Evolutionary conservation across 495 filamentous ascomycete species (phyloP).

Genomic region (Hypoxylon perforatum): DNA sequence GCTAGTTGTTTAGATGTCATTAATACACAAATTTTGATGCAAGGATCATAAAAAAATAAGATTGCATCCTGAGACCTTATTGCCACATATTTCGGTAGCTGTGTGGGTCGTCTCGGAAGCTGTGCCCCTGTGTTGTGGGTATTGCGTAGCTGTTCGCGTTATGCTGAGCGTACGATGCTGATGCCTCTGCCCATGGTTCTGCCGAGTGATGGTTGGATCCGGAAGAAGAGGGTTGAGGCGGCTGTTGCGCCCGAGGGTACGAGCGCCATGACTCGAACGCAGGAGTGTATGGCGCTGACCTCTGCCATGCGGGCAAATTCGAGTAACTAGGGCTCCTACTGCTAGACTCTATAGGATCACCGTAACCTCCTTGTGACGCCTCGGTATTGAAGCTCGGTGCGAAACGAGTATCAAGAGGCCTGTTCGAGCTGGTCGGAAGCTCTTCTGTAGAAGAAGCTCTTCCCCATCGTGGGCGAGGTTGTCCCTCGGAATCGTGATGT

Average conservation of each 20-base stretch:
- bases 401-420: slow-evolving; percentile 13
- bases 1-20: slow-evolving; percentile 19
- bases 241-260: slow-evolving; percentile 21
- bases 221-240: slow-evolving; percentile 10
- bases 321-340: slow-evolving; percentile 18
- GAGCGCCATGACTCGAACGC: slow-evolving; percentile 17
- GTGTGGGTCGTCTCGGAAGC: slow-evolving; percentile 18
- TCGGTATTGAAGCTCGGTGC: slow-evolving; percentile 12
- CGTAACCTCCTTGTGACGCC: slow-evolving; percentile 24
- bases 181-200: slow-evolving; percentile 34
- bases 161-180: slow-evolving; percentile 19
- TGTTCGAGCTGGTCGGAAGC: slow-evolving; percentile 14
- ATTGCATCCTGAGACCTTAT: slow-evolving; percentile 8
- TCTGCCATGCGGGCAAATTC: slow-evolving; percentile 24
- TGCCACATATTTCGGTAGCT: slow-evolving; percentile 38
- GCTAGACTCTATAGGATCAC: slow-evolving; percentile 16
- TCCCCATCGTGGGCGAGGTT: slow-evolving; percentile 23
- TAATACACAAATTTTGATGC: slow-evolving; percentile 19
- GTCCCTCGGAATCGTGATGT: slow-evolving; percentile 35
- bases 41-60: slow-evolving; percentile 2
- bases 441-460: slow-evolving; percentile 3
- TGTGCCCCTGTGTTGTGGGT: slow-evolving; percentile 33
- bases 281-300: slow-evolving; percentile 17
- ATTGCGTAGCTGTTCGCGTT: slow-evolving; percentile 26
- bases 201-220: slow-evolving; percentile 15